Evolutionary conservation across 2,329 filamentous ascomycete species (phyloP).

Genomic region (Phialocephala subalpina): DNA sequence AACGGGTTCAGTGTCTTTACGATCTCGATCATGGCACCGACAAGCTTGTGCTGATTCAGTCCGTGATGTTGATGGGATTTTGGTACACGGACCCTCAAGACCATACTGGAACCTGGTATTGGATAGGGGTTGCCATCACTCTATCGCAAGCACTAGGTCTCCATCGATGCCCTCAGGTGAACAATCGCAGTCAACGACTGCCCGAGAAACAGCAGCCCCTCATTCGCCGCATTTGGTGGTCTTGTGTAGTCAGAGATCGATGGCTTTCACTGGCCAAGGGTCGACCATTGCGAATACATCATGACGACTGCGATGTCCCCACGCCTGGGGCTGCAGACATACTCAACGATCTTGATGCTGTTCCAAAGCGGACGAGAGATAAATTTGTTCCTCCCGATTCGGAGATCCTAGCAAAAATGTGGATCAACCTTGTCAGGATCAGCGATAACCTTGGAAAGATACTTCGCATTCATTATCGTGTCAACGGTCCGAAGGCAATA

Average conservation of each 20-base stretch:
- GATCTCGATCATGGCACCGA: slow-evolving; percentile 48
- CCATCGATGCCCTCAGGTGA: slow-evolving; percentile 39
- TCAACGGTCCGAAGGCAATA: slow-evolving; percentile 23
- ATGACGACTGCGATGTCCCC: slow-evolving; percentile 47
- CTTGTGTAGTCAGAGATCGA: slow-evolving; percentile 49
- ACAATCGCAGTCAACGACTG: slow-evolving; percentile 16
- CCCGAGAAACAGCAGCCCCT: slow-evolving; percentile 34
- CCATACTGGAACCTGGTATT: slow-evolving; percentile 53
- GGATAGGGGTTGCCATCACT: slow-evolving; percentile 53
- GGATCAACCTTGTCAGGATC: slow-evolving; percentile 26
- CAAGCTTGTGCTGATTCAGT: slow-evolving; percentile 51
- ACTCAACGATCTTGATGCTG: slow-evolving; percentile 5
- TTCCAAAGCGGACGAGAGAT: slow-evolving; percentile 10
- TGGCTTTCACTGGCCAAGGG: slow-evolving; percentile 50
- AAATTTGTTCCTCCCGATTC: slow-evolving; percentile 20
- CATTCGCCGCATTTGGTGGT: slow-evolving; percentile 52
- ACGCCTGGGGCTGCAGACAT: slow-evolving; percentile 37
- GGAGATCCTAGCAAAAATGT: slow-evolving; percentile 22
- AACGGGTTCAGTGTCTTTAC: slow-evolving; percentile 28
- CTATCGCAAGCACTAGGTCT: slow-evolving; percentile 53
- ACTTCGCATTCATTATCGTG: slow-evolving; percentile 27
- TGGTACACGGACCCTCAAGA: slow-evolving; percentile 53
- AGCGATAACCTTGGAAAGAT: slow-evolving; percentile 25
- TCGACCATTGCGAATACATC: slow-evolving; percentile 49
- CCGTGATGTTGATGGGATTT: slow-evolving; percentile 51